phyloP scores from a whole-genome alignment of 208 protist genomes.

The Crithidia sp. region DNA sequence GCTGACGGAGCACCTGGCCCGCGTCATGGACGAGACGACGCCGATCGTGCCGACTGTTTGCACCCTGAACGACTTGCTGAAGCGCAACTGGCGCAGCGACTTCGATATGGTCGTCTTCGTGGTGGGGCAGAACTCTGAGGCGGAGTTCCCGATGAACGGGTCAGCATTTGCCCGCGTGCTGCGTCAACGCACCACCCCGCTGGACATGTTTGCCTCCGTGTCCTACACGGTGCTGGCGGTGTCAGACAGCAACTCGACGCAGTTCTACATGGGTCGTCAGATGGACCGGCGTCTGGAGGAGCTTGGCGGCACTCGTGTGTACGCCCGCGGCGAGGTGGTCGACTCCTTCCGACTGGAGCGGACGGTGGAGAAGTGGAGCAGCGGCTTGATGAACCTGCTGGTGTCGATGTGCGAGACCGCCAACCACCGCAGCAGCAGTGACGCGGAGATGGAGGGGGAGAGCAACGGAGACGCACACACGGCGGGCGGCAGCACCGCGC shows the following conservation, averaged over 20 bases:
- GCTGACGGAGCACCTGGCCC: conserved; percentile 23
- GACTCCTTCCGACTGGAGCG: conserved; percentile 53
- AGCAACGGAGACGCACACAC: neutral
- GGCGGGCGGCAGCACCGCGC: neutral
- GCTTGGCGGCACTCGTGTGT: conserved; percentile 64
- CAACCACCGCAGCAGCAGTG: neutral
- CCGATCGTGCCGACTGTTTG: conserved; percentile 14
- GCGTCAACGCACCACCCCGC: conserved; percentile 33
- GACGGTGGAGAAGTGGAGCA: conserved; percentile 56
- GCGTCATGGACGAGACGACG: conserved; percentile 22
- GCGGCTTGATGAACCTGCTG: conserved; percentile 36
- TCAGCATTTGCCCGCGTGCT: conserved; percentile 46
- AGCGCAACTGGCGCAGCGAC: conserved; percentile 44
- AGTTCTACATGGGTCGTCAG: conserved; percentile 38
- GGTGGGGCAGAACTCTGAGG: conserved; percentile 34
- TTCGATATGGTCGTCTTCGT: conserved; percentile 51
- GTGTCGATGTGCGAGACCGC: conserved; percentile 19
- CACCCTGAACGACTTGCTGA: conserved; percentile 39
- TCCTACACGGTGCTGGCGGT: conserved; percentile 64
- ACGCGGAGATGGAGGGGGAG: neutral
- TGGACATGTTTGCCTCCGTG: conserved; percentile 41
- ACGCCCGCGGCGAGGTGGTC: conserved; percentile 58
- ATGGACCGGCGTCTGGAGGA: conserved; percentile 64
- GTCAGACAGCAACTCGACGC: conserved; percentile 47
- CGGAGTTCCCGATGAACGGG: conserved; percentile 54